Evolutionary conservation across 2,329 filamentous ascomycete species (phyloP).

Genomic region (Aspergillus pseudoterreus): DNA sequence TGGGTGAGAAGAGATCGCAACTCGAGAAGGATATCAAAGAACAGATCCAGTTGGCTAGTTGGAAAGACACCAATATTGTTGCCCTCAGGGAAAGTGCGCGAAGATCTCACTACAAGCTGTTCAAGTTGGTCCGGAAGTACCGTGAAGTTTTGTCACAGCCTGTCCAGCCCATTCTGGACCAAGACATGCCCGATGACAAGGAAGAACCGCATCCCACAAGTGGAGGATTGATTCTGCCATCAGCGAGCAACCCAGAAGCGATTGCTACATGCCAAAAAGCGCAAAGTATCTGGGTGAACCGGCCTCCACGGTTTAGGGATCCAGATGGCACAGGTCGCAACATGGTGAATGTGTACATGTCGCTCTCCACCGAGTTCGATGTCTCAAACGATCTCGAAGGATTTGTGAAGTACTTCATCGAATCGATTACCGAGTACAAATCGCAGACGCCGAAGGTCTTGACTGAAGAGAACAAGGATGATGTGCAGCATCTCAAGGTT

Average conservation of each 20-base stretch:
- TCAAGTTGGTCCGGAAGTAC: slow-evolving; percentile 88
- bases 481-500: slow-evolving; percentile 83
- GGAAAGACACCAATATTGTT: slow-evolving; percentile 96
- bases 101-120: slow-evolving; percentile 86
- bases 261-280: slow-evolving; percentile 29
- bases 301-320: slow-evolving; percentile 67
- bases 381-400: slow-evolving; percentile 58
- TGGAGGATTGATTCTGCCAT: slow-evolving; percentile 12
- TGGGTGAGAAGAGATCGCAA: slow-evolving; percentile 63
- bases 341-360: slow-evolving; percentile 64
- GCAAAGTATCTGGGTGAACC: slow-evolving; percentile 36
- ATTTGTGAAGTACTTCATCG: slow-evolving; percentile 66
- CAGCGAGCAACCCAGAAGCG: slow-evolving; percentile 25
- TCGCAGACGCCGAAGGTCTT: slow-evolving; percentile 78
- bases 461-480: slow-evolving; percentile 80
- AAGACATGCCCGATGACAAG: slow-evolving; percentile 32
- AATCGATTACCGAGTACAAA: slow-evolving; percentile 68
- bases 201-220: slow-evolving; percentile 21
- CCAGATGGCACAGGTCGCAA: slow-evolving; percentile 65
- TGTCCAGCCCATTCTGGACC: slow-evolving; percentile 56
- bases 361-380: slow-evolving; percentile 52
- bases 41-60: slow-evolving; percentile 87
- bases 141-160: slow-evolving; percentile 73
- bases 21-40: slow-evolving; percentile 94
- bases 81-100: slow-evolving; percentile 84